Evolutionary conservation across 331 rosid species (phyloP), one percentile per base, ranked within the genome.

Genomic region (Spiraea crenata): DNA sequence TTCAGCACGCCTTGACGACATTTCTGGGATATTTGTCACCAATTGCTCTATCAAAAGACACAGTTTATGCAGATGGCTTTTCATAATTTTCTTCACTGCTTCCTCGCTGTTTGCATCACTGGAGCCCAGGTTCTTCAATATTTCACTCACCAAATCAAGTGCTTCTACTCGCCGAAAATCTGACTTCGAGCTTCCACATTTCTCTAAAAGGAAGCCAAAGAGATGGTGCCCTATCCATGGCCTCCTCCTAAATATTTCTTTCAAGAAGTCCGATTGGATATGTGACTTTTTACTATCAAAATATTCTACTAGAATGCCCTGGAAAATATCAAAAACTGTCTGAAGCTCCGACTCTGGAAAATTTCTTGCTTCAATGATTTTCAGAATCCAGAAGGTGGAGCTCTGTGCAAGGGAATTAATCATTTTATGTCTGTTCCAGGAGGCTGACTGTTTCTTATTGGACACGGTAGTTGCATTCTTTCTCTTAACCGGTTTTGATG

Each of bases 351-450:
- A 52, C 73, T 76, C 79, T 0, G 82, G 60, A 63, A 91, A 80
- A 19, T 85, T 87, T 80, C 86, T 83, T n/a, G 93, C 84, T 76
- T 95, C 96, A 9, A 88, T 75, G 65, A 91, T 83, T 88, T 89
- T 95, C 73, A 95, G 72, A 71, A 91, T 76, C 98, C 98, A 95
- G 74, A 85, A 95, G 63, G 96, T 82, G 62, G 99, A 89, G 63
- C 77, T 86, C 83, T 89, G 89, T 57, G 90, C 91, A 74, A 95
- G 87, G 55, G 92, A 83, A 70, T 72, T 44, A 68, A 95, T 79
- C 89, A 80, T 85, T 85, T 91, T 95, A 77, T 85, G 87, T 65
- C 91, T 71, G 74, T 83, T 91, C 90, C 17, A 71, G 10, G 90
- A 76, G 62, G 92, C 84, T 13, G 89, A 76, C 71, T 89, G 87